Evolutionary conservation across 345 rosid species (phyloP).

Genomic region (Trapa incisa): DNA sequence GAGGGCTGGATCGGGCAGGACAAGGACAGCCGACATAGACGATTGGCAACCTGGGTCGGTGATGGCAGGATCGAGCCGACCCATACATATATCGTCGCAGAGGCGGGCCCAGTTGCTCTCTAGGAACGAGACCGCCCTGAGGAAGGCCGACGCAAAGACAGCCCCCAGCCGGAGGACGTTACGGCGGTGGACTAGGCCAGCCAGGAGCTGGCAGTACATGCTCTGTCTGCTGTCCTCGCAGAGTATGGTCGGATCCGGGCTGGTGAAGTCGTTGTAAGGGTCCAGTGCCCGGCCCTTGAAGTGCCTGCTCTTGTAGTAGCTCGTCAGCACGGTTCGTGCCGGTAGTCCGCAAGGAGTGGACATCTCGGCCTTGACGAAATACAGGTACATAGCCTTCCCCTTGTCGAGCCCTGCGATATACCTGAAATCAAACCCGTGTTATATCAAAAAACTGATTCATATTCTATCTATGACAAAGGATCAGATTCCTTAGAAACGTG

Average conservation of each 20-base stretch:
- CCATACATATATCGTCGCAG: constrained; percentile 35
- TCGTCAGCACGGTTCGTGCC: constrained; percentile 53
- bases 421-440: constrained; percentile 16
- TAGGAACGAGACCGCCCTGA: constrained; percentile 45
- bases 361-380: constrained; percentile 53
- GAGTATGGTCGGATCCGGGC: constrained; percentile 44
- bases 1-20: constrained; percentile 26
- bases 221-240: constrained; percentile 55
- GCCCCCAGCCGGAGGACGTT: constrained; percentile 54
- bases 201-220: constrained; percentile 61
- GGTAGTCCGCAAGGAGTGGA: constrained; percentile 53
- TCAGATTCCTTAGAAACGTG: background rate
- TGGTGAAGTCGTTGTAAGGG: constrained; percentile 39
- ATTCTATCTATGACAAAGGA: background rate
- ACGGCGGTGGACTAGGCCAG: constrained; percentile 41
- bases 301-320: constrained; percentile 62
- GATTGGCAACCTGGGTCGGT: constrained; percentile 38
- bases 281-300: constrained; percentile 40
- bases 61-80: constrained; percentile 26
- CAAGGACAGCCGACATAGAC: constrained; percentile 23
- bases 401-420: constrained; percentile 40
- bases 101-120: constrained; percentile 46
- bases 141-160: constrained; percentile 52
- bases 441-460: too few relatives aligned
- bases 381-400: constrained; percentile 59